Evolutionary conservation across 169 alveolate genomes (phyloP).

Genomic region (Plasmodium berghei): DNA sequence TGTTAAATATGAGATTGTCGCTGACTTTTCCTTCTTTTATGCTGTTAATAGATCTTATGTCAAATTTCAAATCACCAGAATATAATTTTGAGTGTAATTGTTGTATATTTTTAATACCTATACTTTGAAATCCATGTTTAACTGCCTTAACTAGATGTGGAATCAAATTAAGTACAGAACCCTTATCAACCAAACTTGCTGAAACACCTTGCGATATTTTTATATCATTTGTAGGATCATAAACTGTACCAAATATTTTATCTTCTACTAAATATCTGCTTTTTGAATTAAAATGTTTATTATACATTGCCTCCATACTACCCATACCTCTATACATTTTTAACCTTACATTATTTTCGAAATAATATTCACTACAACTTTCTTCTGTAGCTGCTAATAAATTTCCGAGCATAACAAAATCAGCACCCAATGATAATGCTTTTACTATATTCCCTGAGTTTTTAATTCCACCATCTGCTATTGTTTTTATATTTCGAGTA

Average conservation of each 20-base stretch:
- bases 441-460: constrained; percentile 95
- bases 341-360: constrained; percentile 88
- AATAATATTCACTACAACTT: constrained; percentile 94
- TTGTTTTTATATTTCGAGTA: constrained; percentile 88
- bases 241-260: constrained; percentile 11
- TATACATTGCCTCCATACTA: constrained; percentile 88
- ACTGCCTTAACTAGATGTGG: constrained; percentile 89
- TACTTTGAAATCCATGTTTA: constrained; percentile 84
- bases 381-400: constrained; percentile 95
- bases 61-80: constrained; percentile 80
- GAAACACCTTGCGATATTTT: constrained; percentile 91
- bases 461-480: constrained; percentile 97
- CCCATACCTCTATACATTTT: constrained; percentile 94
- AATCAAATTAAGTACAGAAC: constrained; percentile 87
- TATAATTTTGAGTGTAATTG: constrained; percentile 78
- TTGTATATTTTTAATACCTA: constrained; percentile 75
- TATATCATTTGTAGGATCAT: constrained; percentile 81
- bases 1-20: constrained; percentile 55
- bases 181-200: constrained; percentile 91
- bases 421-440: constrained; percentile 94
- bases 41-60: constrained; percentile 70
- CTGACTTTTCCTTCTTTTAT: constrained; percentile 65
- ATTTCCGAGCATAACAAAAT: constrained; percentile 93
- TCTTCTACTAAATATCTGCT: constrained; percentile 78
- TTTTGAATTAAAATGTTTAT: constrained; percentile 65